Evolutionary conservation across 441 rosid genomes (phyloP).

Genomic region (Populus hybrid): DNA sequence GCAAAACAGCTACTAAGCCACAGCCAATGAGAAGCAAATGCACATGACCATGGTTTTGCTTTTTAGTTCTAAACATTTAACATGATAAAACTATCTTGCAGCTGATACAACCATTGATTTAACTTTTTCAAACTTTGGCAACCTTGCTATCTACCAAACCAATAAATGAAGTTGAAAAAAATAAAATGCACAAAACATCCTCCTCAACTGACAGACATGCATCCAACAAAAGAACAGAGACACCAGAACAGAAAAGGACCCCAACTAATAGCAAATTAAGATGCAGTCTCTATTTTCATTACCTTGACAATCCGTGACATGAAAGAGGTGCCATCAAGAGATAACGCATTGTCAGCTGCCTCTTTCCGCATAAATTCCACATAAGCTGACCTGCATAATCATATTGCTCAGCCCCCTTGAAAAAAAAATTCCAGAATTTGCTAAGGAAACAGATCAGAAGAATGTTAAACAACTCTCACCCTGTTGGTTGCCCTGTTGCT

Average conservation of each 20-base stretch:
- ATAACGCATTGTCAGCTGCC: slow-evolving; percentile 80
- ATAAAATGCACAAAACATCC: neutral
- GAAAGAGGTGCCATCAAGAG: slow-evolving; percentile 85
- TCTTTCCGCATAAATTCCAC: slow-evolving; percentile 78
- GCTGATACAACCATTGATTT: neutral
- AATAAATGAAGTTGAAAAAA: no score
- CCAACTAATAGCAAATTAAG: neutral
- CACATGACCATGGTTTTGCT: neutral
- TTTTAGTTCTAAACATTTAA: neutral
- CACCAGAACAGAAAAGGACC: neutral
- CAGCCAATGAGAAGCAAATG: neutral
- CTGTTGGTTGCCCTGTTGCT: slow-evolving; percentile 84
- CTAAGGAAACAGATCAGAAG: slow-evolving; percentile 12
- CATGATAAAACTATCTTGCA: neutral
- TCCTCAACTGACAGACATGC: neutral
- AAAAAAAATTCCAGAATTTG: neutral
- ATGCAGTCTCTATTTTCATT: slow-evolving; percentile 6
- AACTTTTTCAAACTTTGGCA: neutral
- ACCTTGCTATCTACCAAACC: neutral
- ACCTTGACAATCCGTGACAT: slow-evolving; percentile 97
- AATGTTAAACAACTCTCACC: slow-evolving; percentile 39
- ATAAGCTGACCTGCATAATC: slow-evolving; percentile 63
- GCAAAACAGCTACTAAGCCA: neutral
- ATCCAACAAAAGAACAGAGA: neutral
- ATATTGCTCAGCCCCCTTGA: slow-evolving; percentile 1